Conservation (phyloP, 306 rosid genomes). For the Calophaca sinica region DNA sequence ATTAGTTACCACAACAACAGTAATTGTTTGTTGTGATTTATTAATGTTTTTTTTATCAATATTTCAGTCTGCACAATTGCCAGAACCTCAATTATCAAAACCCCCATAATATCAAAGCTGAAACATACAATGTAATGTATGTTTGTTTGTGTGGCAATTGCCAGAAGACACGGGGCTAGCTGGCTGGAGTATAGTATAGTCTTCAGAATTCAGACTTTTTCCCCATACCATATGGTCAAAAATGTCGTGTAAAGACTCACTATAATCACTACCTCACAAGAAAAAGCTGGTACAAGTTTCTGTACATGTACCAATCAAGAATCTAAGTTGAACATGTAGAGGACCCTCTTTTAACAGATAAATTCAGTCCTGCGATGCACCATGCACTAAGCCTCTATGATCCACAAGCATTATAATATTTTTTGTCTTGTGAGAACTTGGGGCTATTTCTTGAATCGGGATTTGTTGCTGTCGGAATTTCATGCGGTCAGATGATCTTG, state of each 20-base stretch:
- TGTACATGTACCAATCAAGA: constrained; percentile 51
- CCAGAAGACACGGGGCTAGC: constrained; percentile 54
- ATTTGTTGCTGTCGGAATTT: no score
- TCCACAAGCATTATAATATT: constrained; percentile 36
- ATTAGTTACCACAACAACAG: constrained; percentile 48
- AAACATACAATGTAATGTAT: constrained; percentile 2
- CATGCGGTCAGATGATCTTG: no score
- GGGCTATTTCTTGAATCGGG: not conserved
- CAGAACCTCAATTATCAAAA: constrained; percentile 37
- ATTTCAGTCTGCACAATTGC: constrained; percentile 16
- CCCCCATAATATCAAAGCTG: constrained; percentile 6
- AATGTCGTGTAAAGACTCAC: constrained; percentile 35
- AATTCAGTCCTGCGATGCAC: constrained; percentile 27
- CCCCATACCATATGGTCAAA: constrained; percentile 54
- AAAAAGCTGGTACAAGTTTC: constrained; percentile 42
- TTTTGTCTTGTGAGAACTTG: constrained; percentile 18
- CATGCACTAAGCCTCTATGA: constrained; percentile 37
- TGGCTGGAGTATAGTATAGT: constrained; percentile 41
- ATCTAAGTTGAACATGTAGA: constrained; percentile 52
- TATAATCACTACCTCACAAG: constrained; percentile 37
- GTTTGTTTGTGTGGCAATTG: constrained; percentile 47
- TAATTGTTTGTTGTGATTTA: constrained; percentile 46
- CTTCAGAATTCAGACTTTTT: constrained; percentile 37
- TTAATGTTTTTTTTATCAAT: constrained; percentile 12
- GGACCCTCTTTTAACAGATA: constrained; percentile 45